Conservation (phyloP, 2,329 filamentous ascomycete species). For the Pseudocercospora pini-densiflorae region DNA sequence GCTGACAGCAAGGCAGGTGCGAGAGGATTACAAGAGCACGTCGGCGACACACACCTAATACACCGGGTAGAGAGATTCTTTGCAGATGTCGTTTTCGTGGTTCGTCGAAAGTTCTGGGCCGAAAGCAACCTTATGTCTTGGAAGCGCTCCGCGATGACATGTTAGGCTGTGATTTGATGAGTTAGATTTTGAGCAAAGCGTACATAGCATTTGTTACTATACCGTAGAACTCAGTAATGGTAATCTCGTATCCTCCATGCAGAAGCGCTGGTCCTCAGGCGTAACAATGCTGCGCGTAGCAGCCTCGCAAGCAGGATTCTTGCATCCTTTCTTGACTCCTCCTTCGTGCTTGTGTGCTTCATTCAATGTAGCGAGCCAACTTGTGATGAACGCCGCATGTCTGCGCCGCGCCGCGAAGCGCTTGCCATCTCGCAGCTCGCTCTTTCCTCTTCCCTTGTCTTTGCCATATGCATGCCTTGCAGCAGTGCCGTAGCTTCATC, state of each 20-base stretch:
- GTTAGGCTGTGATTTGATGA: not conserved
- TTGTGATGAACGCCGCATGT: not conserved
- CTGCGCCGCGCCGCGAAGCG: not conserved
- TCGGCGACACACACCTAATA: slow-evolving; percentile 24
- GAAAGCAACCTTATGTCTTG: slow-evolving; percentile 6
- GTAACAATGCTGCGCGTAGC: too few relatives aligned
- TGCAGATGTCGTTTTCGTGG: slow-evolving; percentile 19
- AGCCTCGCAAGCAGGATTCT: too few relatives aligned
- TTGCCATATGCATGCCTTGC: not conserved
- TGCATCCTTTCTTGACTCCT: not conserved
- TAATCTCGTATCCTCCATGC: not conserved
- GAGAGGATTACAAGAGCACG: slow-evolving; percentile 18
- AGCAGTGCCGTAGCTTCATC: not conserved
- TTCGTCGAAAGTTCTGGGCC: slow-evolving; percentile 13
- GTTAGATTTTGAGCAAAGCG: slow-evolving; percentile 6
- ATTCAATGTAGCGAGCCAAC: not conserved
- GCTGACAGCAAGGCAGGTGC: slow-evolving; percentile 12
- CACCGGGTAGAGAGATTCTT: slow-evolving; percentile 22
- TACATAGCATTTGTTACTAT: slow-evolving; percentile 5
- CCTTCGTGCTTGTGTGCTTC: not conserved
- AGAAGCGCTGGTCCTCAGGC: not conserved
- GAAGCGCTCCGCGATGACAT: slow-evolving; percentile 35
- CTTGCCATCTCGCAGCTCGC: not conserved
- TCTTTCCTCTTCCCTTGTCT: not conserved
- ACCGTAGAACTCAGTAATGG: not conserved